phyloP scores from a whole-genome alignment of 2,329 filamentous ascomycete genomes.

The Parastagonospora nodorum region DNA sequence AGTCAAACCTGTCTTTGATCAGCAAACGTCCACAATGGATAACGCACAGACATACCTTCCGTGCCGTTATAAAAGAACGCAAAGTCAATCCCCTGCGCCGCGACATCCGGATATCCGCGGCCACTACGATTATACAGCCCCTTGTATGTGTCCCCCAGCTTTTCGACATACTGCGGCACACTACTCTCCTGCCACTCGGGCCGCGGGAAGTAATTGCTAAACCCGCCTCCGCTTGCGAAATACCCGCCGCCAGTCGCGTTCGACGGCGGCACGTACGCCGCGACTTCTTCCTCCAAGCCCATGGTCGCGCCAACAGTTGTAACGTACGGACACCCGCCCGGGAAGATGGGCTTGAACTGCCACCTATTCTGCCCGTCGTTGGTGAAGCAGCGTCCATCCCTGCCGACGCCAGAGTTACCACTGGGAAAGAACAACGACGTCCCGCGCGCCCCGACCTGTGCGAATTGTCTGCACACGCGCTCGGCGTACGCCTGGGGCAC shows the following conservation, averaged over 20 bases:
- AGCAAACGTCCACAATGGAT: neutral
- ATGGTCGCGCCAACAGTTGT: slow-evolving; percentile 68
- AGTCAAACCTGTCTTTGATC: slow-evolving; percentile 28
- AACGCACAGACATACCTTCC: slow-evolving; percentile 18
- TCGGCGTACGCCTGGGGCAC: slow-evolving; percentile 65
- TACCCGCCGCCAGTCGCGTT: slow-evolving; percentile 45
- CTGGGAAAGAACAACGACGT: slow-evolving; percentile 67
- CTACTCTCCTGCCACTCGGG: slow-evolving; percentile 55
- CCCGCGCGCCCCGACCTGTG: slow-evolving; percentile 70
- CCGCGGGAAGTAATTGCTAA: slow-evolving; percentile 55
- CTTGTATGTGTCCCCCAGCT: slow-evolving; percentile 49
- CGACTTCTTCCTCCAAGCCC: slow-evolving; percentile 59
- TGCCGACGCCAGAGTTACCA: slow-evolving; percentile 65
- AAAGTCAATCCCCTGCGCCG: slow-evolving; percentile 61
- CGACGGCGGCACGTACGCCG: slow-evolving; percentile 45
- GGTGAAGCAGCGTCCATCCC: slow-evolving; percentile 57
- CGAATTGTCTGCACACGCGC: slow-evolving; percentile 67
- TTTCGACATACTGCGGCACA: slow-evolving; percentile 52
- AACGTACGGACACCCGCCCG: slow-evolving; percentile 70
- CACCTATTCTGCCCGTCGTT: slow-evolving; percentile 64
- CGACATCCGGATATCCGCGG: slow-evolving; percentile 66
- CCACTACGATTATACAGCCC: slow-evolving; percentile 60
- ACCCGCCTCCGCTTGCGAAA: slow-evolving; percentile 60
- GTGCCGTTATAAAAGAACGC: slow-evolving; percentile 50
- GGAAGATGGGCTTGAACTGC: slow-evolving; percentile 66